Conservation (phyloP, 2,329 filamentous ascomycete species). For the Trichoderma semiorbis region DNA sequence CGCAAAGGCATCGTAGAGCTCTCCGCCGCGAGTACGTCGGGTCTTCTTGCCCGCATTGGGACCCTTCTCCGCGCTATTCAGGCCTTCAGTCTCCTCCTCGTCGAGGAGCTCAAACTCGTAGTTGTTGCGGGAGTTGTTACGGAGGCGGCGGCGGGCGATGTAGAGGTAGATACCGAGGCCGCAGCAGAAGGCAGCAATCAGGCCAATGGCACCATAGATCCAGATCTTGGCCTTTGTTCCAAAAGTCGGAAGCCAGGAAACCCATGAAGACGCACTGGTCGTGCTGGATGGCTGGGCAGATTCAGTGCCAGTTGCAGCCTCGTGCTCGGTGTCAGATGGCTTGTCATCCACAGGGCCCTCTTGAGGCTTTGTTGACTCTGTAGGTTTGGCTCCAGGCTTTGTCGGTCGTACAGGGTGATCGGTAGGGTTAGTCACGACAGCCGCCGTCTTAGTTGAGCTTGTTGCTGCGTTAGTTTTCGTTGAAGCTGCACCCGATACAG, state of each 20-base stretch:
- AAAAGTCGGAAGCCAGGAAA: conserved; percentile 88
- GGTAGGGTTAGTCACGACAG: conserved; percentile 46
- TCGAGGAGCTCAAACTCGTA: conserved; percentile 95
- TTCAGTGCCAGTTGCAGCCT: conserved; percentile 31
- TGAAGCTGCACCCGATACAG: conserved; percentile 27
- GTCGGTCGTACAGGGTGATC: conserved; percentile 64
- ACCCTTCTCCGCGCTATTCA: conserved; percentile 47
- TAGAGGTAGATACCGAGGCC: conserved; percentile 80
- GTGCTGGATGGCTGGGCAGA: conserved; percentile 35
- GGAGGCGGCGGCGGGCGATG: conserved; percentile 70
- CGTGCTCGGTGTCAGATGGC: conserved; percentile 25
- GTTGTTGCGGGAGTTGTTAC: conserved; percentile 71
- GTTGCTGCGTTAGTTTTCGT: conserved; percentile 37
- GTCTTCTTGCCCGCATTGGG: conserved; percentile 40
- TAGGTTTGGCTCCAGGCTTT: conserved; percentile 41
- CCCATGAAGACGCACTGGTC: conserved; percentile 59
- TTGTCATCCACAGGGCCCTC: conserved; percentile 22
- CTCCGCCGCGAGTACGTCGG: conserved; percentile 66
- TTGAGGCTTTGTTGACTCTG: conserved; percentile 42
- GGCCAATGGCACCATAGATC: conserved; percentile 83
- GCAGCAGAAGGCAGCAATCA: conserved; percentile 80
- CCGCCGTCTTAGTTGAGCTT: conserved; percentile 41
- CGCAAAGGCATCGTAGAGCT: conserved; percentile 96
- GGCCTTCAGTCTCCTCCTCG: conserved; percentile 66
- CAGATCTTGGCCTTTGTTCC: conserved; percentile 84